Evolutionary conservation across 176 grass and related monocot genomes (phyloP), one percentile per base, ranked within the genome.

Genomic region (Paspalum notatum): DNA sequence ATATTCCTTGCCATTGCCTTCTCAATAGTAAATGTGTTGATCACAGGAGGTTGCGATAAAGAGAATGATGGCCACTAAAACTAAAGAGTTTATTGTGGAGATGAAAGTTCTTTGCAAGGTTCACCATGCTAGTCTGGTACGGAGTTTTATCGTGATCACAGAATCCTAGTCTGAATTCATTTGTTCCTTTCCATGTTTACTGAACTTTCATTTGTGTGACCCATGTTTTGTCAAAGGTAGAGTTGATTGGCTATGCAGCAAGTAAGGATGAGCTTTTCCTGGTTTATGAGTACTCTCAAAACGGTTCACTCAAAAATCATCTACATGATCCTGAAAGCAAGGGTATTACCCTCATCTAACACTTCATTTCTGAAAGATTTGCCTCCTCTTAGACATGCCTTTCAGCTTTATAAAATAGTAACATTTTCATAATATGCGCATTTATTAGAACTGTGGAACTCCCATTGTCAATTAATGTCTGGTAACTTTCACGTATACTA

Each of bases 91-190:
- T 87, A 93, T 91, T 85, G 90, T 91, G 9, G 96, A 99, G 76
- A 91, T 99, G 79, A 95, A 95, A 85, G 92, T 99, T 86, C 90
- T 99, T 78, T 99, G 92, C 81, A 99, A 92, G 84, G 96, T 99
- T 88, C 92, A 99, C 82, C 96, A 99, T 89, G 84, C 96, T 71
- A 99, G 92, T 81, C 90, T 99, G 96, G 96, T 99, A 95, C 40
- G 86, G 10, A 74, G 47, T 39, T 84, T 78, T 53, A 85, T 41
- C 67, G 38, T 78, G 17, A 71, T 64, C 15, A 40, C 75, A 75
- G 70, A 41, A 56, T 70, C 59, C 55, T 79, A 52, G 10, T 74
- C 12, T 75, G 84, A 49, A 71, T 47, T 37, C 45, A 40, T 75
- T 24, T n/a, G 24, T 65, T 48, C 22, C 3, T 60, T 39, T 46